Base-by-base conservation (phyloP, 1,284 basidiomycete genomes). In the Pseudozyma flocculosa region DNA sequence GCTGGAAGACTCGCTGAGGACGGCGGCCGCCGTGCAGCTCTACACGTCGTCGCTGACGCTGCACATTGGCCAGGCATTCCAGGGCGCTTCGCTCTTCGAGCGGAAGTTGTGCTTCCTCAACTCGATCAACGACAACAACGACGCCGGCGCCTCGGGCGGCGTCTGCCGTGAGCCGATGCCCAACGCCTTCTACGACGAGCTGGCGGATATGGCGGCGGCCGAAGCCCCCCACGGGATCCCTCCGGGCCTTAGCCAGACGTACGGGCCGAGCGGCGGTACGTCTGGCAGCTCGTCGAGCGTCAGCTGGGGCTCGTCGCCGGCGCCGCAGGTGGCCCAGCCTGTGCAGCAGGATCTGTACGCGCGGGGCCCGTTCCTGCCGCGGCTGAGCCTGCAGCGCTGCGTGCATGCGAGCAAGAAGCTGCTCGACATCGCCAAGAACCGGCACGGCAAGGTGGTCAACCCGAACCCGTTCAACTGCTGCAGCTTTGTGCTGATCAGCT, bases 71-170 rank as follows among this genome's bases (percentile, higher is more conserved):
- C 69, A 72, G 50, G 72, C 72, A 1, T 72, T 74, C 65, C 65
- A 72, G 39, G 72, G 72, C 14, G 72, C 72, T 1, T 62, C 69
- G 40, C 45, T 74, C 22, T 74, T 74, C 38, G 72, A 74, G 40
- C 61, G 72, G 23, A 74, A 74, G 50, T 55, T 74, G 15, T 74
- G 72, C 60, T 74, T 74, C 54, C 60, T 74, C 50, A 72, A 67
- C 40, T 69, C 69, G 51, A 62, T 68, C 51, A 65, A 58, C 44
- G 69, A 68, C 46, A 60, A 54, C 51, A 56, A 44, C 34, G 65
- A 66, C 39, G 47, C 63, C 8, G 40, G 48, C 2, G 51, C 34
- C 40, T 29, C 48, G 40, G 48, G 46, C 13, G 50, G 51, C 2
- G 66, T 68, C 13, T 73, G 69, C 39, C 60, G 60, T 18, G 64